phyloP scores from a whole-genome alignment of 495 filamentous ascomycete species.

The Tetracladium setigerum region DNA sequence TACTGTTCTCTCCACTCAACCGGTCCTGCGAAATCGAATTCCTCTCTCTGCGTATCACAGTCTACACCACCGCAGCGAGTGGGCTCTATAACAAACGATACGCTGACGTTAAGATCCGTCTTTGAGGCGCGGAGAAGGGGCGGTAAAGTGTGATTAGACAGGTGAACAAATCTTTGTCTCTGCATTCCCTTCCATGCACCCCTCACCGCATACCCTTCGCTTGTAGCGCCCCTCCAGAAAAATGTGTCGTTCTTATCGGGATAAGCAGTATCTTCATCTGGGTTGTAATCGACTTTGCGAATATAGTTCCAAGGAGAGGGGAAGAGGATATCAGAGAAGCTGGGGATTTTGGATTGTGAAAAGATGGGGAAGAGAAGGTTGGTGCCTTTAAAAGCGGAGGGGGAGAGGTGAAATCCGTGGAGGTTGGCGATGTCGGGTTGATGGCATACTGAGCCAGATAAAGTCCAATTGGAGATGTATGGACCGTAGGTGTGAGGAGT shows the following conservation, averaged over 20 bases:
- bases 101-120: constrained; percentile 26
- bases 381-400: constrained; percentile 52
- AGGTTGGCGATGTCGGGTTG: constrained; percentile 70
- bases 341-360: constrained; percentile 59
- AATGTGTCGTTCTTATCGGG: constrained; percentile 43
- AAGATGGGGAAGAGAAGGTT: constrained; percentile 65
- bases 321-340: constrained; percentile 63
- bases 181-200: constrained; percentile 30
- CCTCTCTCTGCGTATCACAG: constrained; percentile 41
- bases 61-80: constrained; percentile 43
- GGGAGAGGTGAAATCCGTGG: constrained; percentile 62
- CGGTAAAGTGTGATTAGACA: constrained; percentile 43
- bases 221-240: constrained; percentile 49
- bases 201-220: constrained; percentile 26
- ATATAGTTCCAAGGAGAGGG: constrained; percentile 59
- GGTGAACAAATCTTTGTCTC: constrained; percentile 50
- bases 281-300: constrained; percentile 45
- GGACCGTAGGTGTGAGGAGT: constrained; percentile 60
- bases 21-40: constrained; percentile 37
- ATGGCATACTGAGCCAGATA: constrained; percentile 63
- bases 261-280: constrained; percentile 34
- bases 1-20: constrained; percentile 10
- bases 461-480: constrained; percentile 57
- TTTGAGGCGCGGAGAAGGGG: constrained; percentile 17
- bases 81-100: constrained; percentile 40